These are phyloP conservation scores for Astrothelium macrocarpum DNA, from an alignment of 495 filamentous ascomycete species.

Conservation along the genomic window DNA sequence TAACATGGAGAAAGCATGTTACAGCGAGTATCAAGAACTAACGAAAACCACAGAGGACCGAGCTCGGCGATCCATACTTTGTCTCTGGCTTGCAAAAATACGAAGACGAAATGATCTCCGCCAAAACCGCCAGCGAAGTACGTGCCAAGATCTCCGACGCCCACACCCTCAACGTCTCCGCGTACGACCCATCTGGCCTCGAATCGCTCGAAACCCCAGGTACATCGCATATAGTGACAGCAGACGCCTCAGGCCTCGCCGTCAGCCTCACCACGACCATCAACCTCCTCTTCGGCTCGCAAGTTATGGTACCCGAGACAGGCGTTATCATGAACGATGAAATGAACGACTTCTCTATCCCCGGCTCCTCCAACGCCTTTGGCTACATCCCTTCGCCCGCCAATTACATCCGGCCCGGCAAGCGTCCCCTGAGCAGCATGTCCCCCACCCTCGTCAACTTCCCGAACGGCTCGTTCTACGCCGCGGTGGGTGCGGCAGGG, in stretches of 20 bases:
- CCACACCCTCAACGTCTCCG: slow-evolving; percentile 42
- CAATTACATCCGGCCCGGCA: slow-evolving; percentile 74
- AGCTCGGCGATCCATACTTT: slow-evolving; percentile 72
- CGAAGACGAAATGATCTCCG: slow-evolving; percentile 55
- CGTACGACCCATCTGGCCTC: slow-evolving; percentile 25
- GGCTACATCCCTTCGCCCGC: slow-evolving; percentile 68
- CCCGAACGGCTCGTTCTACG: slow-evolving; percentile 56
- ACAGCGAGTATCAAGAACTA: neutral
- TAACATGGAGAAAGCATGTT: too few relatives aligned
- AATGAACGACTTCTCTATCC: slow-evolving; percentile 86
- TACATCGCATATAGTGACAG: slow-evolving; percentile 20
- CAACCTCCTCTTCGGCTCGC: slow-evolving; percentile 74
- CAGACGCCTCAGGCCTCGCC: slow-evolving; percentile 17
- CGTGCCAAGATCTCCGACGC: slow-evolving; percentile 60
- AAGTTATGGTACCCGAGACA: slow-evolving; percentile 69
- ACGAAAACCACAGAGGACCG: slow-evolving; percentile 38
- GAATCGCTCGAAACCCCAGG: slow-evolving; percentile 21
- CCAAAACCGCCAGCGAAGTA: slow-evolving; percentile 46
- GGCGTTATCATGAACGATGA: slow-evolving; percentile 88
- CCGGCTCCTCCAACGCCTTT: slow-evolving; percentile 63
- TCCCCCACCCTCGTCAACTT: slow-evolving; percentile 66
- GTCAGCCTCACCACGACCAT: slow-evolving; percentile 48
- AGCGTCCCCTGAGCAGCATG: slow-evolving; percentile 73
- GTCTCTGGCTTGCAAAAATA: slow-evolving; percentile 53
- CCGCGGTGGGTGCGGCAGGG: slow-evolving; percentile 68